Evolutionary conservation across 148 eudicot genomes (phyloP).

Genomic region (Oxyria digyna): DNA sequence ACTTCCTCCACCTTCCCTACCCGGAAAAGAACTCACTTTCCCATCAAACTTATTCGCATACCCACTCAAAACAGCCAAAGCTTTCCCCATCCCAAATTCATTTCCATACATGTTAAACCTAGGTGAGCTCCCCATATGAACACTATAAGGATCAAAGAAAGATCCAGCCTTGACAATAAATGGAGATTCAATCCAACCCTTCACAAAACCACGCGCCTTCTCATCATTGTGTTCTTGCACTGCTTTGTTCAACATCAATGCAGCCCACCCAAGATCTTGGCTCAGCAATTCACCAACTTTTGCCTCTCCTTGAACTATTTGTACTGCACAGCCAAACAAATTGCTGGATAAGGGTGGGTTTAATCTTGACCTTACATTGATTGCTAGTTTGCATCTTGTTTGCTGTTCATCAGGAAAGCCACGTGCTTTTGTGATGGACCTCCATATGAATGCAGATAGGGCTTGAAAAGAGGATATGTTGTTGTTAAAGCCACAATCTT

Average conservation of each 20-base stretch:
- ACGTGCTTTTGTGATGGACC: conserved; percentile 18
- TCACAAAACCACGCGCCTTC: background rate
- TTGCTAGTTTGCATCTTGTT: conserved; percentile 9
- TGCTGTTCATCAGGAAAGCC: background rate
- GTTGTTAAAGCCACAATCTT: background rate
- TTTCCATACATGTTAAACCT: conserved; percentile 68
- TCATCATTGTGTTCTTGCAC: conserved; percentile 10
- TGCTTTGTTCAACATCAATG: conserved; percentile 9
- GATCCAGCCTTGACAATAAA: background rate
- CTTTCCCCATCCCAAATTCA: conserved; percentile 68
- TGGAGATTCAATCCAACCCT: conserved; percentile 7
- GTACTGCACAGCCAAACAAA: conserved; percentile 15
- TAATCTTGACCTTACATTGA: conserved; percentile 16
- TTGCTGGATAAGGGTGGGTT: conserved; percentile 16
- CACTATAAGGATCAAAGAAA: background rate
- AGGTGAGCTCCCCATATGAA: conserved; percentile 10
- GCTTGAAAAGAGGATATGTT: conserved; percentile 26
- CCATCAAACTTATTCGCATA: conserved; percentile 50
- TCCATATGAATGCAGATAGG: conserved; percentile 24
- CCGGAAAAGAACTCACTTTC: conserved; percentile 47
- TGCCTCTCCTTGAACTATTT: background rate
- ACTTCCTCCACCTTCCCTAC: conserved; percentile 41
- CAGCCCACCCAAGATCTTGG: conserved; percentile 15
- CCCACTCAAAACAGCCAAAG: conserved; percentile 52
- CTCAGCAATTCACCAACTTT: conserved; percentile 8